Evolutionary conservation across 495 filamentous ascomycete species (phyloP), one percentile per base, ranked within the genome.

Genomic region (Podospora appendiculata): DNA sequence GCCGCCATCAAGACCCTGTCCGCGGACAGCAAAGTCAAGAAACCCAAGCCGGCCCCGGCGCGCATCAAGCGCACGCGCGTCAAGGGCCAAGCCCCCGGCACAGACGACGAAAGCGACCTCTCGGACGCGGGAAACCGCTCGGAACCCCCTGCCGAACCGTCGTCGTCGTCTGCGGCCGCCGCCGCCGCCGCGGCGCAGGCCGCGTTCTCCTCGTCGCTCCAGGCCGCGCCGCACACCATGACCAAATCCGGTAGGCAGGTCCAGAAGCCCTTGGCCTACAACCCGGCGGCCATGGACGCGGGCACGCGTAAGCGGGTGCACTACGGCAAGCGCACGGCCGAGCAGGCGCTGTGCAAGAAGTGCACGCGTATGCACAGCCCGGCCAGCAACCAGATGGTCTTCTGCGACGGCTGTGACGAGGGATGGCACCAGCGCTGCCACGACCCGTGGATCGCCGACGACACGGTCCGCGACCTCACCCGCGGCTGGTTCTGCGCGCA

Each of bases 341-440:
- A 78, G 63, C 65, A 79, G 57, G 69, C 73, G 18, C 53, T 85
- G 12, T 97, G 93, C 68, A 85, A 82, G 51, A 76, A 83, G 58
- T 98, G 93, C 69, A 79, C 84, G 45, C 76, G 93, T 40, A 83
- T 88, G 8, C 80, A 88, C 47, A 88, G 83, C 50, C 86, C 90
- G 0, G 64, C 74, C 14, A 81, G 64, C 52, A 98, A 98, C 66
- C 78, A 83, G 71, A 96, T 98, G 51, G 93, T 97, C 8, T 93
- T 95, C 64, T 98, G 93, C 70, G 90, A 96, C 66, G 85, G 82
- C 11, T 98, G 93, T 72, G 90, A 93, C 62, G 76, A 75, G 10
- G 80, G 85, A 13, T 98, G 90, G 81, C 93, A 98, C 66, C 91
- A 95, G 67, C 79, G 79, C 55, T 97, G 93, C 60, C 91, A 96